These are phyloP conservation scores for Calophaca sinica DNA, from an alignment of 306 rosid species.

Conservation along the genomic window DNA sequence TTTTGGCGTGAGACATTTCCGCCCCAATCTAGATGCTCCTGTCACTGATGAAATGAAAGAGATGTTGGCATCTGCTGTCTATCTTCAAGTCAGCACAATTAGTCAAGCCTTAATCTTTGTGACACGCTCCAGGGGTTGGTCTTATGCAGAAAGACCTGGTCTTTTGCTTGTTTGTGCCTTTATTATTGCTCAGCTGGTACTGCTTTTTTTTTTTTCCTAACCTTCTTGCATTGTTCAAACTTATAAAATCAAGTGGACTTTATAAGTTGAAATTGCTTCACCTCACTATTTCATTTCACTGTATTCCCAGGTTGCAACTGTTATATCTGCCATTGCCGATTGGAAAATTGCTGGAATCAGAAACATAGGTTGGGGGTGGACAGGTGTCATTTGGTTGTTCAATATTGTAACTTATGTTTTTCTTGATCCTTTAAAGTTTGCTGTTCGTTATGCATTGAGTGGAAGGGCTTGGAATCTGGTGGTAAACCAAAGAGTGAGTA, in stretches of 20 bases:
- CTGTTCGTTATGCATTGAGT: slow-evolving; percentile 69
- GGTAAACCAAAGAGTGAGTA: slow-evolving; percentile 71
- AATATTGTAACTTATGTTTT: slow-evolving; percentile 57
- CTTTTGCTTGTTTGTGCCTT: slow-evolving; percentile 66
- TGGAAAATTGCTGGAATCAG: slow-evolving; percentile 59
- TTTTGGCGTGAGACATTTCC: slow-evolving; percentile 54
- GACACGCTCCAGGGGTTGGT: slow-evolving; percentile 78
- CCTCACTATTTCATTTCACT: slow-evolving; percentile 21
- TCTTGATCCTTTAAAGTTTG: slow-evolving; percentile 80
- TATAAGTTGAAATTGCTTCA: not conserved
- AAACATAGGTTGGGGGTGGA: slow-evolving; percentile 74
- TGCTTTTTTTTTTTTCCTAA: not conserved
- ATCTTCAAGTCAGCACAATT: slow-evolving; percentile 80
- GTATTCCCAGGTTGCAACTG: slow-evolving; percentile 65
- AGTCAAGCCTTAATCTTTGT: slow-evolving; percentile 81
- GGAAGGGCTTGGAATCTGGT: slow-evolving; percentile 78
- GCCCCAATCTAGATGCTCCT: not conserved
- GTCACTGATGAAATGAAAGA: slow-evolving; percentile 13
- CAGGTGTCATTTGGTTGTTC: slow-evolving; percentile 73
- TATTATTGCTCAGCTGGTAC: slow-evolving; percentile 73
- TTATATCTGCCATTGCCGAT: slow-evolving; percentile 59
- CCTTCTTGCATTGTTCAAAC: slow-evolving; percentile 3
- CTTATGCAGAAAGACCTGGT: slow-evolving; percentile 76
- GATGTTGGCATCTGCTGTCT: slow-evolving; percentile 67
- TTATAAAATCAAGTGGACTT: slow-evolving; percentile 17